Conservation (phyloP, 768 basidiomycete species). For the Leccinum aurantiacum region DNA sequence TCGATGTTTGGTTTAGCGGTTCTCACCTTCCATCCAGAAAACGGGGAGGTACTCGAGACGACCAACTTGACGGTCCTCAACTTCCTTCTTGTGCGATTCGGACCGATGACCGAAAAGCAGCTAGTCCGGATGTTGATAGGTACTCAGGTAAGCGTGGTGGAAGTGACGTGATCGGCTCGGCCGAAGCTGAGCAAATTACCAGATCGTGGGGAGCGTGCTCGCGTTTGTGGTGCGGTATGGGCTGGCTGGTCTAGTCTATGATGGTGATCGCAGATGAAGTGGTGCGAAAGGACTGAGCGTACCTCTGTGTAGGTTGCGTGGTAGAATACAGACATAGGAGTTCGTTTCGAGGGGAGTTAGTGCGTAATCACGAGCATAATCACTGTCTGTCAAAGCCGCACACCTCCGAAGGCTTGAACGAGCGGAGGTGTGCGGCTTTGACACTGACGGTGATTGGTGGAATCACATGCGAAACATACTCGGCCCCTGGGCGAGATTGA, state of each 20-base stretch:
- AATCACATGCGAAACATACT: slow-evolving; percentile 21
- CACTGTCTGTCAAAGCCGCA: no score
- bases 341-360: slow-evolving; percentile 15
- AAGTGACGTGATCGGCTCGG: not conserved
- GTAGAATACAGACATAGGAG: no score
- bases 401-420: not conserved
- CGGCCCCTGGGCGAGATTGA: slow-evolving; percentile 1
- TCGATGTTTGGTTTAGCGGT: slow-evolving; percentile 64
- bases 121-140: slow-evolving; percentile 72
- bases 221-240: slow-evolving; percentile 92
- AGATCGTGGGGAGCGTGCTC: slow-evolving; percentile 73
- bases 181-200: slow-evolving; percentile 9
- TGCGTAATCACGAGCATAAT: slow-evolving; percentile 25
- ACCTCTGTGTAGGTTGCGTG: not conserved
- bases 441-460: slow-evolving; percentile 10
- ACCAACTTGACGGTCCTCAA: slow-evolving; percentile 95
- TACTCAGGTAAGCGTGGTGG: slow-evolving; percentile 56
- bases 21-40: slow-evolving; percentile 55
- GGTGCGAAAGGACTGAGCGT: not conserved
- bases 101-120: slow-evolving; percentile 82
- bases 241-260: slow-evolving; percentile 84
- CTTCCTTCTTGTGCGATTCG: slow-evolving; percentile 73
- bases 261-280: slow-evolving; percentile 77
- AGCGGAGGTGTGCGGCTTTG: slow-evolving; percentile 3
- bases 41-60: slow-evolving; percentile 60